Evolutionary conservation across 192 early-diverging fungal genomes (phyloP), one percentile per base, ranked within the genome.

Genomic region (Lobosporangium transversale): DNA sequence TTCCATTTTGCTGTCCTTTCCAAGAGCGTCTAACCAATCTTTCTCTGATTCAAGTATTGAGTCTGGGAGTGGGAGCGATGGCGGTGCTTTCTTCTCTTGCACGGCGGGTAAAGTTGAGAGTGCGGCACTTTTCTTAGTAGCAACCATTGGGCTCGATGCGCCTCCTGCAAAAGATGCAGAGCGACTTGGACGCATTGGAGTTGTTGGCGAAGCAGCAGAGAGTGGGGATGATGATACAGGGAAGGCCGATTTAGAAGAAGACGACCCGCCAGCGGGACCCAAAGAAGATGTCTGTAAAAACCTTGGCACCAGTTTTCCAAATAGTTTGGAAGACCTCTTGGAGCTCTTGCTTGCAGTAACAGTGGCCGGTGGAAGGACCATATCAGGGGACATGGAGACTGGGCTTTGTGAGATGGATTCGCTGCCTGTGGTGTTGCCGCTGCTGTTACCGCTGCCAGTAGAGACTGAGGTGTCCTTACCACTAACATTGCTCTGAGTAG

Each of bases 281-380:
- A 8, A 15, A 24, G 55, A 4, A 17, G 45, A 37, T 0, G 71
- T 66, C 40, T 76, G 71, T 27, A 76, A 18, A 35, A 76, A 76
- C 58, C 67, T 76, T 30, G 73, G 73, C 15, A 76, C 58, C 3
- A 76, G 11, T 21, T 67, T 76, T 8, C 73, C 73, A 62, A 76
- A 62, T 11, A 76, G 45, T 23, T 60, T 66, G 1, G 73, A 62
- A 17, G 64, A 31, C 36, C 64, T 23, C 24, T 29, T 50, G 2
- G 37, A 21, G 4, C 26, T 24, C 50, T 58, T 49, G 14, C 49
- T 29, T 2, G 70, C 23, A 18, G 47, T 18, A 9, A 56, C 30
- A 33, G 51, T 7, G 26, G 7, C 18, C 5, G 43, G 20, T 2
- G 51, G 5, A 53, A 30, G 15, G 37, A 14, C 37, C 8, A 40